Conservation (phyloP, 495 filamentous ascomycete species). For the Aspergillus indologenus region DNA sequence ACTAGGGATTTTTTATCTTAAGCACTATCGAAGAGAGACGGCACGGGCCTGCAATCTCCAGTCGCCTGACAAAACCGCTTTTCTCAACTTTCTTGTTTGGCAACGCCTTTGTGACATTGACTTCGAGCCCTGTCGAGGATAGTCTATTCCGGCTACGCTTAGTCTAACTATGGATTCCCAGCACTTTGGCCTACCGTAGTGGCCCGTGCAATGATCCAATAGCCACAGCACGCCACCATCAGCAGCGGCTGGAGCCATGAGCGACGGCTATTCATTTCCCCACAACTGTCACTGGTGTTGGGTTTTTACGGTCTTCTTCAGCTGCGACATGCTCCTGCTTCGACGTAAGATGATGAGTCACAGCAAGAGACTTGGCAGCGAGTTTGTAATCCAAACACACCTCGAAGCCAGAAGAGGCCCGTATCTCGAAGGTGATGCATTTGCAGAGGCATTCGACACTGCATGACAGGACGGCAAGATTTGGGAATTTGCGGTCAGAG, state of each 20-base stretch:
- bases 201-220: conserved; percentile 3
- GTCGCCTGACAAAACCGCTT: neutral
- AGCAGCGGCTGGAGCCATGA: neutral
- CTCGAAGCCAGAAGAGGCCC: neutral
- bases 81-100: neutral
- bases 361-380: neutral
- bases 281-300: neutral
- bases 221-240: neutral
- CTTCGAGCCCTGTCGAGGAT: neutral
- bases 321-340: neutral
- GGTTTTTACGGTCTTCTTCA: neutral
- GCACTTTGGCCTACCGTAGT: neutral
- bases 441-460: neutral
- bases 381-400: neutral
- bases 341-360: neutral
- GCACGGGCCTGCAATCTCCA: neutral
- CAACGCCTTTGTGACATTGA: neutral
- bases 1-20: neutral
- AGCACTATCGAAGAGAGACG: neutral
- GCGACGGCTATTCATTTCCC: neutral
- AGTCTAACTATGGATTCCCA: neutral
- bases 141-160: neutral
- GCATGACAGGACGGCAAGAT: neutral
- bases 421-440: no score
- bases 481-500: neutral